phyloP scores from a whole-genome alignment of 192 early-diverging fungal species.

The Obelidium mucronatum region DNA sequence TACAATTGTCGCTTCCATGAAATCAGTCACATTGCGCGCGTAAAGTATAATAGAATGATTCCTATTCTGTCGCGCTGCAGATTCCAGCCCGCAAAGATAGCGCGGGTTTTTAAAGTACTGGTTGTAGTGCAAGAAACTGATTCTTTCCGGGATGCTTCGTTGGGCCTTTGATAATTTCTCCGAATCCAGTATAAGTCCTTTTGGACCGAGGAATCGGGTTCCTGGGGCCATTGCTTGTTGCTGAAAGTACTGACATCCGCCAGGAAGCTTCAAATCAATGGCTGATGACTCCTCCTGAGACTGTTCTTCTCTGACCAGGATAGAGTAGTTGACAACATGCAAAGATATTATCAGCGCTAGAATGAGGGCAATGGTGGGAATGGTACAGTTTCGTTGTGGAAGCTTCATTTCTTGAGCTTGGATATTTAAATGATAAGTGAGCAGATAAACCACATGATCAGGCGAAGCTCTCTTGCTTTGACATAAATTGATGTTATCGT shows the following conservation, averaged over 20 bases:
- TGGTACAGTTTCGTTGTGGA: too few species aligned
- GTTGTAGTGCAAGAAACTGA: conserved; percentile 48
- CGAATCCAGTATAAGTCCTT: background rate
- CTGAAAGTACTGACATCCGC: background rate
- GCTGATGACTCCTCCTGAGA: too few species aligned
- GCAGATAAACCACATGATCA: too few species aligned
- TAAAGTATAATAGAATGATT: conserved; percentile 37
- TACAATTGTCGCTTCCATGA: conserved; percentile 17
- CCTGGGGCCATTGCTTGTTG: background rate
- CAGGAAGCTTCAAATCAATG: too few species aligned
- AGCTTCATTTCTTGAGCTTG: too few species aligned
- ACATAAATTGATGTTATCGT: too few species aligned
- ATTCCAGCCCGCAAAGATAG: conserved; percentile 46
- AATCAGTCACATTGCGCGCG: conserved; percentile 35
- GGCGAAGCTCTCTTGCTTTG: too few species aligned
- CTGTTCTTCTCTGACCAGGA: too few species aligned
- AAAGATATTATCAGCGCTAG: too few species aligned
- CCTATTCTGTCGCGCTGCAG: conserved; percentile 36
- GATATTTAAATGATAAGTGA: too few species aligned
- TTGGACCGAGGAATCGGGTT: background rate
- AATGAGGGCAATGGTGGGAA: too few species aligned
- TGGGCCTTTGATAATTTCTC: background rate
- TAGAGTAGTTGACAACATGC: too few species aligned
- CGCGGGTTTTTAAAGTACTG: conserved; percentile 27
- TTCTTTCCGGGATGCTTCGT: conserved; percentile 22